Base-by-base conservation (phyloP, 2,329 filamentous ascomycete species). In the Boeremia exigua region DNA sequence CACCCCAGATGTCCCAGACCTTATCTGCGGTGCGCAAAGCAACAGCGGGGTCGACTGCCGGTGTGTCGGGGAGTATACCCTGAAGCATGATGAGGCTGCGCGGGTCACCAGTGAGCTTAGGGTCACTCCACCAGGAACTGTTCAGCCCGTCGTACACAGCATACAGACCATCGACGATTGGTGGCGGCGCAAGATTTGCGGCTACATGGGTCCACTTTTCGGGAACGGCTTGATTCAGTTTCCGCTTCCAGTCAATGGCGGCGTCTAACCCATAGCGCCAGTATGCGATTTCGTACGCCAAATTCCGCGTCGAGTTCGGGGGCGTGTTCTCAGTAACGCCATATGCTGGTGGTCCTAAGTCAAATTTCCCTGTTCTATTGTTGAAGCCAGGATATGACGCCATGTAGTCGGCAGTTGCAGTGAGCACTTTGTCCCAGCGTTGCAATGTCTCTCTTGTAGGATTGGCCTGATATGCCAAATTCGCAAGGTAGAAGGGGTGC, bases 231-330 rank as follows among this genome's bases (percentile, higher is more conserved):
- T 78, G 69, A 2, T 70, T 68, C 29, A 81, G 78, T 12, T 81
- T 77, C 42, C 72, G 59, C 63, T 83, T 84, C 84, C 84, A 87
- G 6, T 67, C 58, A 3, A 75, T 73, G 10, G 84, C 84, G 1
- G 84, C 68, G 33, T 82, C 78, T 25, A 86, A 75, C 0, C 84
- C 84, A 53, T 86, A 86, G 9, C 81, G 78, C 84, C 83, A 86
- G 68, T 87, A 87, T 8, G 83, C 81, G 4, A 77, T 71, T 70
- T 86, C 84, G 52, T 86, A 87, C 0, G 83, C 79, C 30, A 84
- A 80, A 60, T 86, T 86, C 2, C 80, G 69, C 0, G 83, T 86
- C 0, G 64, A 71, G 48, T 85, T 84, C 1, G 84, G 82, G 9
- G 78, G 77, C 0, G 84, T 86, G 58, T 85, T 87, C 63, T 87